Evolutionary conservation across 805 yeast species (phyloP), one percentile per base, ranked within the genome.

Genomic region (Tetrapisispora namnaoensis): DNA sequence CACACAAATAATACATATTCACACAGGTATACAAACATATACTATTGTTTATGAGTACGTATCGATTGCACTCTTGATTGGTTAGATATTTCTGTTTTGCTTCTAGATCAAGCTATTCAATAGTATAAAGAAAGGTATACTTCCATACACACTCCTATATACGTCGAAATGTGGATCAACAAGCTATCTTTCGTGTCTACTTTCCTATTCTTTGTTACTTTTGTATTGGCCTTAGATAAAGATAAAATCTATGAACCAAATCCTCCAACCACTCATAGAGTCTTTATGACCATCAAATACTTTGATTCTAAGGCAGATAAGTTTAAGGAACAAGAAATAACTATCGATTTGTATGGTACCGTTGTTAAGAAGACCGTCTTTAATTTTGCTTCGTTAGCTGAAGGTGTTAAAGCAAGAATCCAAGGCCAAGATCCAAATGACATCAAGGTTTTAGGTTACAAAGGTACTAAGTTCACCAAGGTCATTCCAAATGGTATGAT

Each of bases 401-500:
- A 62, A 20, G 74, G 65, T 70, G 77, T 45, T 68, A 66, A 50
- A 61, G 74, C 65, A 22, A 50, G 54, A 37, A 45, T 59, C 21
- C 53, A 51, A 30, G 60, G 60, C 28, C 65, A 70, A 36, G 57
- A 54, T 37, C 57, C 70, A 42, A 55, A 57, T 3, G 55, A 60
- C 22, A 53, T 56, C 4, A 47, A 56, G 30, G 59, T 53, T 6
- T 48, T 63, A 17, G 70, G 77, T 3, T 86, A 83, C 71, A 70
- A 73, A 56, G 75, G 74, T 52, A 76, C 87, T 5, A 66, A 72
- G 18, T 84, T 88, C 76, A 93, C 85, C 68, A 75, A 91, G 52
- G 79, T 88, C 45, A 82, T 85, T 53, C 73, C 78, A 44, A 74
- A 76, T 47, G 84, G 83, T 65, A 82, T 87, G 83, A 76, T 89